Base-by-base conservation (phyloP, 148 eudicot species). In the Rhododendron williamsianum region DNA sequence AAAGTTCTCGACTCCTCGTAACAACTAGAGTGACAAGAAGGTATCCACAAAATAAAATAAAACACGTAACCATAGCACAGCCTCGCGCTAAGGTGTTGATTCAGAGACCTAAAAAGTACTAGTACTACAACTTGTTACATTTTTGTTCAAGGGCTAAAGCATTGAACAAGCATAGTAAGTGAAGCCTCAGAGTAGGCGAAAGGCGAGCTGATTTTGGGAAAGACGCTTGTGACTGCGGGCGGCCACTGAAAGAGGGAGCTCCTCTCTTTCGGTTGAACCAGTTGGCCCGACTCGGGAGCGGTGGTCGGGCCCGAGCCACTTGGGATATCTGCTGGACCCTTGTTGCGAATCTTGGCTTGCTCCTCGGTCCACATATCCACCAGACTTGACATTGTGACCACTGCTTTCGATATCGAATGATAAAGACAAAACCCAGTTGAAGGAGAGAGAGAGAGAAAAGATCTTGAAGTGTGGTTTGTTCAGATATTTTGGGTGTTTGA, bases 361-460 rank as follows among this genome's bases (percentile, higher is more conserved):
- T 91, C 90, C 52, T 78, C 67, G 27, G 87, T 90, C 92, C 93
- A 91, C 19, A 83, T 87, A 82, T 89, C 91, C 27, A 89, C 83
- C 38, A 90, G 85, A 76, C 84, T 87, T 45, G 92, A 87, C 92
- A 90, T 88, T 38, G 78, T 38, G 46, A 76, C 19, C 23, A 33
- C 82, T 41, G 45, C 45, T 80, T 21, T 51, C 19, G 19, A 35
- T 73, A 16, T 74, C 51, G 45, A 8, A 18, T 43, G 51, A 19
- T 9, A 9, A 43, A 76, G 6, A 76, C 27, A 76, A 38, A 15
- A 76, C 8, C 56, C 81, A 78, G 19, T 23, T 16, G 46, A 38
- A 16, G 76, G 15, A 12, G 19, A 30, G 45, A 16, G 15, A 11
- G 33, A 46, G 16, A 78, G 43, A 81, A 6, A 56, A 33, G 46